A percentile compares a stretch with the other conserved stretches of the same genome.
Evolutionary conservation across 106 monocot species (phyloP).

Genomic region (Platanthera guangdongensis): DNA sequence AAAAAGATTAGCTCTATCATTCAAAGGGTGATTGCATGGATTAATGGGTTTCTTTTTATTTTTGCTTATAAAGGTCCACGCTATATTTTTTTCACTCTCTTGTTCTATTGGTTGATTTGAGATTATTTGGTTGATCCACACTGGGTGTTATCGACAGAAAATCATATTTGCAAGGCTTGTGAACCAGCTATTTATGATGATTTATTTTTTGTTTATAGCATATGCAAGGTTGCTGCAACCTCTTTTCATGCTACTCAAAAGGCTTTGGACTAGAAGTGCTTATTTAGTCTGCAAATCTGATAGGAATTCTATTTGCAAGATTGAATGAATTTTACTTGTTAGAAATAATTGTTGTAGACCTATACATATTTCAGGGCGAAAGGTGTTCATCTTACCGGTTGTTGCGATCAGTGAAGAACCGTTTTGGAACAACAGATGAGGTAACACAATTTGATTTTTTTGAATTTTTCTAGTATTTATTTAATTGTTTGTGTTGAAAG

Average conservation of each 20-base stretch:
- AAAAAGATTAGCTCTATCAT: no score
- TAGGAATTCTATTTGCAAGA: neutral
- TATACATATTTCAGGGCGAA: conserved; percentile 50
- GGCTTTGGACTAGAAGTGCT: neutral
- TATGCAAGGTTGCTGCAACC: neutral
- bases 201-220: neutral
- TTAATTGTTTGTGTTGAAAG: neutral
- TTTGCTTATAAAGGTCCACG: neutral
- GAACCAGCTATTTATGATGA: neutral
- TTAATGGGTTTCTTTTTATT: neutral
- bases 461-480: neutral
- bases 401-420: conserved; percentile 86
- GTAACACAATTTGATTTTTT: conserved; percentile 18
- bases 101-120: neutral
- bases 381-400: conserved; percentile 72
- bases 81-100: neutral
- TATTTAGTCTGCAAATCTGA: neutral
- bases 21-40: neutral
- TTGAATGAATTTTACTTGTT: neutral
- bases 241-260: neutral
- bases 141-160: neutral
- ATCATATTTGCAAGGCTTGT: neutral
- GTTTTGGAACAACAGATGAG: conserved; percentile 97
- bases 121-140: neutral
- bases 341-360: neutral